These are phyloP conservation scores for Melanogaster broomeanus DNA, from an alignment of 768 basidiomycete species.

Conservation along the genomic window DNA sequence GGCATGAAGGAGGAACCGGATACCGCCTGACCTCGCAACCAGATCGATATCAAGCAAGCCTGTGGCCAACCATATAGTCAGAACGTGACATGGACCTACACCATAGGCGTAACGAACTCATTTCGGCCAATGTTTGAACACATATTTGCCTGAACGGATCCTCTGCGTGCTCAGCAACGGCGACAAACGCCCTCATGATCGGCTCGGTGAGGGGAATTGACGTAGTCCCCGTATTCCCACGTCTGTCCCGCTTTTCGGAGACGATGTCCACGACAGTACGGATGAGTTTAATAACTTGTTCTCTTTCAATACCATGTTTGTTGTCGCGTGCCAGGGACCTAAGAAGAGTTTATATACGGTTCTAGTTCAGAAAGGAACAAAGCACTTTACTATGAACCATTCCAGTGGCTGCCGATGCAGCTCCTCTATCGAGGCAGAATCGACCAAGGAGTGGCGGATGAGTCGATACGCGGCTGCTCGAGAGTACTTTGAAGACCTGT, in stretches of 20 bases:
- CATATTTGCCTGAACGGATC: constrained; percentile 84
- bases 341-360: constrained; percentile 9
- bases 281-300: constrained; percentile 90
- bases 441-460: constrained; percentile 76
- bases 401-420: constrained; percentile 71
- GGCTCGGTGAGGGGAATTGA: constrained; percentile 68
- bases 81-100: constrained; percentile 3
- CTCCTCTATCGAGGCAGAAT: constrained; percentile 65
- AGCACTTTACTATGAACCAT: constrained; percentile 89
- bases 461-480: constrained; percentile 84
- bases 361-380: neutral
- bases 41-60: constrained; percentile 89
- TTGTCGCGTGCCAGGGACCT: constrained; percentile 87
- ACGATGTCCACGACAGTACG: constrained; percentile 80
- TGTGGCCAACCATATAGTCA: constrained; percentile 33
- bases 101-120: constrained; percentile 53
- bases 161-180: constrained; percentile 90
- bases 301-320: constrained; percentile 81
- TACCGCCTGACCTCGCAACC: constrained; percentile 77
- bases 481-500: constrained; percentile 68
- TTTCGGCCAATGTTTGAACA: constrained; percentile 87
- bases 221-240: constrained; percentile 41
- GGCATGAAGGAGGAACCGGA: constrained; percentile 82
- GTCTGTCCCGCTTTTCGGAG: constrained; percentile 50
- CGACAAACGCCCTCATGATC: constrained; percentile 86